Percentiles rank a stretch among this genome's conserved stretches.
These are phyloP conservation scores for Psilocybe cyanescens DNA, from an alignment of 768 basidiomycete genomes.

Conservation along the genomic window DNA sequence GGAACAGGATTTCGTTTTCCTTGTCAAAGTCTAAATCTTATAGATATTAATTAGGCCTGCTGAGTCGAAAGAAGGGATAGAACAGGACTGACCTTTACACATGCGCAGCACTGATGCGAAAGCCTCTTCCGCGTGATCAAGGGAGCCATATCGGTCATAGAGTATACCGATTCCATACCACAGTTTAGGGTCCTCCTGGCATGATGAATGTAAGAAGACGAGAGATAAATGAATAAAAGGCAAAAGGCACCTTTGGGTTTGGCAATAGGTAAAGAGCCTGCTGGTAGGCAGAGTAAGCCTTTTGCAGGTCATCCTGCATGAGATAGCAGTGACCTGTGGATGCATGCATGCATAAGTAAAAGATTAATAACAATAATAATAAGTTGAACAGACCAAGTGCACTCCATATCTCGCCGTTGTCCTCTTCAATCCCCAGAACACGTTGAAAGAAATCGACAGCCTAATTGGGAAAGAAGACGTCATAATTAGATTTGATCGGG, in stretches of 20 bases:
- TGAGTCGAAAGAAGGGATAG: constrained; percentile 6
- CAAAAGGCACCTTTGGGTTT: constrained; percentile 80
- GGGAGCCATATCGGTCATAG: constrained; percentile 96
- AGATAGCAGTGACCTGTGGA: constrained; percentile 90
- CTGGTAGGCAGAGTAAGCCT: constrained; percentile 98
- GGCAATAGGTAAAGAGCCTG: constrained; percentile 96
- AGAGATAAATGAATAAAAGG: constrained; percentile 14
- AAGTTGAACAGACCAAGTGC: constrained; percentile 69
- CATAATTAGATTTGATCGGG: constrained; percentile 39
- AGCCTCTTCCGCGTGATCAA: constrained; percentile 99
- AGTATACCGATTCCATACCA: constrained; percentile 99
- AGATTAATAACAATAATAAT: constrained; percentile 17
- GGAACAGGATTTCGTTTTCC: constrained; percentile 97
- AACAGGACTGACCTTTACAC: constrained; percentile 79
- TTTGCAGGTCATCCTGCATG: constrained; percentile 99
- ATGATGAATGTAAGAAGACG: constrained; percentile 11
- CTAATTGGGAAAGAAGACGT: constrained; percentile 52
- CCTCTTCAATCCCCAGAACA: constrained; percentile 86
- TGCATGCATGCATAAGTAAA: constrained; percentile 8
- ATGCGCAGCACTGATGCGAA: constrained; percentile 95
- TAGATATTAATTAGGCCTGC: constrained; percentile 27
- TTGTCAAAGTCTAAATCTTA: constrained; percentile 90
- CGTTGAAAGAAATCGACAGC: constrained; percentile 97
- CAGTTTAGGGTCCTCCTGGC: constrained; percentile 91
- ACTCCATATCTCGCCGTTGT: constrained; percentile 99